phyloP scores from a whole-genome alignment of 495 filamentous ascomycete genomes.

The Articulospora tetracladia region DNA sequence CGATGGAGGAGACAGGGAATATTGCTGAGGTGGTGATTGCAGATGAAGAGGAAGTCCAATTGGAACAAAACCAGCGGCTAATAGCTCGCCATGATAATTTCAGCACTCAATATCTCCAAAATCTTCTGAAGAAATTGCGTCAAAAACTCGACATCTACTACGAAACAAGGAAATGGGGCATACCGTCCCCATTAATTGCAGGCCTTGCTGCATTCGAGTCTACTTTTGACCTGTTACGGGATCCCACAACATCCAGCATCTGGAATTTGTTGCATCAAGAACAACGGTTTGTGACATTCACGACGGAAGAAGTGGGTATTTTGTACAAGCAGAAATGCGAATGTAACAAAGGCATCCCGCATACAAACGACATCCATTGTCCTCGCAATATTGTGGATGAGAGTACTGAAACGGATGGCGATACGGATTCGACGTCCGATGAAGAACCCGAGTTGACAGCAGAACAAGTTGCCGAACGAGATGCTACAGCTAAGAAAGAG shows the following conservation, averaged over 20 bases:
- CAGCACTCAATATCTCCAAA: neutral
- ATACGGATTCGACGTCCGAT: neutral
- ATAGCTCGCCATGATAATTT: neutral
- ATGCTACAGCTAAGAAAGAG: constrained; percentile 32
- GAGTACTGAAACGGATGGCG: neutral
- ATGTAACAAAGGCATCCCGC: neutral
- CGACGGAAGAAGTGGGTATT: neutral
- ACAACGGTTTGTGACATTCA: neutral
- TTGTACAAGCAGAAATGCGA: neutral
- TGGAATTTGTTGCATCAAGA: constrained; percentile 8
- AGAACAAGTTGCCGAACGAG: neutral
- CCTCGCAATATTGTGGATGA: constrained; percentile 1
- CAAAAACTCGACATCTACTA: neutral
- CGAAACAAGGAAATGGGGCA: neutral
- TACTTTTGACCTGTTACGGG: neutral
- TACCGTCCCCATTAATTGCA: neutral
- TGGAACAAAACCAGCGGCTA: neutral
- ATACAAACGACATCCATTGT: constrained; percentile 1
- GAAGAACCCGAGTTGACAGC: neutral
- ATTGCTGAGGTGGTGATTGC: neutral
- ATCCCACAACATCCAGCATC: constrained; percentile 3
- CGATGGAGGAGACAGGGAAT: neutral
- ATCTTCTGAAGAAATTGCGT: neutral
- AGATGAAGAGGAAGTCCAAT: neutral
- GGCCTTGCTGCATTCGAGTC: constrained; percentile 1